Percentiles rank a stretch among this genome's conserved stretches.
These are phyloP conservation scores for Bretschneidera sinensis DNA, from an alignment of 345 rosid genomes.

Conservation along the genomic window DNA sequence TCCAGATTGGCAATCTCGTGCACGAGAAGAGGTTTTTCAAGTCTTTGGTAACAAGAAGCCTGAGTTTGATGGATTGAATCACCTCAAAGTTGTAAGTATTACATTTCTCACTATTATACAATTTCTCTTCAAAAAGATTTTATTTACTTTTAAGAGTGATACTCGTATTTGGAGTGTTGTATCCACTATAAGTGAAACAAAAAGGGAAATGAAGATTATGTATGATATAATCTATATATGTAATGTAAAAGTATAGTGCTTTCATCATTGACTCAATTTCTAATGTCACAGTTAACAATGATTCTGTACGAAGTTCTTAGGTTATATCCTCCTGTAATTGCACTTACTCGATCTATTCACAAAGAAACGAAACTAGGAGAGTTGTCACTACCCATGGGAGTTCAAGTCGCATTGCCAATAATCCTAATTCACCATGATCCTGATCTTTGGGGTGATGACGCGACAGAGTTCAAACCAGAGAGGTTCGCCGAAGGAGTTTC, in stretches of 20 bases:
- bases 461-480: slow-evolving; percentile 47
- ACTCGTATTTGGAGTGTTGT: too few relatives aligned
- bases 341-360: slow-evolving; percentile 12
- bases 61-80: slow-evolving; percentile 23
- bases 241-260: too few relatives aligned
- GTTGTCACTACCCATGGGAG: slow-evolving; percentile 28
- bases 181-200: too few relatives aligned
- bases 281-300: slow-evolving; percentile 28
- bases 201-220: too few relatives aligned
- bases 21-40: slow-evolving; percentile 52
- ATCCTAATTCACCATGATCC: slow-evolving; percentile 36
- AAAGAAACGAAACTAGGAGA: slow-evolving; percentile 38
- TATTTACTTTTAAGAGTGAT: too few relatives aligned
- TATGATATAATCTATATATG: too few relatives aligned
- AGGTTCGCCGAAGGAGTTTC: slow-evolving; percentile 46
- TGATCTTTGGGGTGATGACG: slow-evolving; percentile 50
- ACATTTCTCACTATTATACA: not conserved
- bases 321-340: slow-evolving; percentile 32
- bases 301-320: slow-evolving; percentile 47
- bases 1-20: slow-evolving; percentile 55
- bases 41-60: slow-evolving; percentile 38
- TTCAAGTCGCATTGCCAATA: slow-evolving; percentile 18
- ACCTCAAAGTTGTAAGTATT: slow-evolving; percentile 43
- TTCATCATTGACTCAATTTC: not conserved
- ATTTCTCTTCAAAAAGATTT: not conserved